These are phyloP conservation scores for Triticum monococcum DNA, from an alignment of 176 grass and related monocot species.

Conservation along the genomic window DNA sequence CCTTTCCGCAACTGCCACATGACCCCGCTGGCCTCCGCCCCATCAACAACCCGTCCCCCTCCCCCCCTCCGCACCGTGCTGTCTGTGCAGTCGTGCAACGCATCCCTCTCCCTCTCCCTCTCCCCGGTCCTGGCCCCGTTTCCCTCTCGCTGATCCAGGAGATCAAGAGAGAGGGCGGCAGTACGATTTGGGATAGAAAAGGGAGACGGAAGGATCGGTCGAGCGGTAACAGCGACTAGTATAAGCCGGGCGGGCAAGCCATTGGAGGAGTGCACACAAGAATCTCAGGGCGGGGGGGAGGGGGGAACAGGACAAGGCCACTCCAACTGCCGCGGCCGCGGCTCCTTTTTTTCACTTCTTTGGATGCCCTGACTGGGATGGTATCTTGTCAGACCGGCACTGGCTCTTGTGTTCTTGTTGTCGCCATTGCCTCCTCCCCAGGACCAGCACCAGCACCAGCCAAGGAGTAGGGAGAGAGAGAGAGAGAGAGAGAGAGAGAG, in stretches of 20 bases:
- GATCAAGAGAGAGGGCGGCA: background rate
- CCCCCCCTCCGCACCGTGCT: background rate
- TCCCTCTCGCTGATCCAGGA: background rate
- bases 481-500: background rate
- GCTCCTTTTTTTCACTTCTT: constrained; percentile 27
- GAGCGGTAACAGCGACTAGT: background rate
- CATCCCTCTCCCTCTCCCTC: background rate
- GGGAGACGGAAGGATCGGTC: background rate
- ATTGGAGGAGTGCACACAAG: constrained; percentile 41
- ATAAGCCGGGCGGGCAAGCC: constrained; percentile 4
- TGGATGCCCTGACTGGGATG: constrained; percentile 52
- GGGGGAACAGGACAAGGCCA: background rate
- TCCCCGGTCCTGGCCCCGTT: background rate
- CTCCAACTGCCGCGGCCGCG: background rate
- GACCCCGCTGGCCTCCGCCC: background rate
- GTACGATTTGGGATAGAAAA: background rate
- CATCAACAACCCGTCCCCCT: constrained; percentile 5
- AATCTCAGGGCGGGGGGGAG: background rate
- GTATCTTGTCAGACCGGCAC: constrained; percentile 41
- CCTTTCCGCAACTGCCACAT: constrained; percentile 52
- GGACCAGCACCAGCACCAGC: background rate
- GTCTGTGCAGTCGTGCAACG: constrained; percentile 22
- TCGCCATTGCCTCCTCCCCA: constrained; percentile 12
- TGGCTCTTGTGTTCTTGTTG: constrained; percentile 33
- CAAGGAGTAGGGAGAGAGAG: background rate